Evolutionary conservation across 2,329 filamentous ascomycete species (phyloP).

Genomic region (Colletotrichum brevisporum): DNA sequence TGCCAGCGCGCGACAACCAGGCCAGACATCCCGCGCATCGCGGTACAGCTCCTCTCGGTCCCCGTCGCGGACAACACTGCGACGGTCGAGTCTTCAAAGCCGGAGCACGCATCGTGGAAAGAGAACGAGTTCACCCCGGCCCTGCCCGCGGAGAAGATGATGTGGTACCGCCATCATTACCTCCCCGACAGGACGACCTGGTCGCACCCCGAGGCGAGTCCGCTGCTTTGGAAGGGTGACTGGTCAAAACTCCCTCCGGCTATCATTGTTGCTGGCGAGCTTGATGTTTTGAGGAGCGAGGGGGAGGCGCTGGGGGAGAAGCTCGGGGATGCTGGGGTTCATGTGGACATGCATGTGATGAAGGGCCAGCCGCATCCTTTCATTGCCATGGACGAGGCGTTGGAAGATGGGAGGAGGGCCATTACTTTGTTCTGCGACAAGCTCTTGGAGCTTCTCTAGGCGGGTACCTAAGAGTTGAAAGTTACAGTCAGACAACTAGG

Average conservation of each 20-base stretch:
- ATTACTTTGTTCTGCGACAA: conserved; percentile 60
- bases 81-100: conserved; percentile 56
- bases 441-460: conserved; percentile 9
- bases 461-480: neutral
- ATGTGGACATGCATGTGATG: conserved; percentile 64
- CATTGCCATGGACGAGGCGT: conserved; percentile 68
- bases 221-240: conserved; percentile 64
- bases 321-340: conserved; percentile 60
- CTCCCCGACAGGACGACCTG: conserved; percentile 62
- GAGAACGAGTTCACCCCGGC: conserved; percentile 66
- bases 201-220: conserved; percentile 66
- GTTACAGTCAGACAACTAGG: neutral
- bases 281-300: conserved; percentile 70
- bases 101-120: conserved; percentile 60
- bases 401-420: conserved; percentile 65
- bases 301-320: conserved; percentile 66
- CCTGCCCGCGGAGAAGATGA: conserved; percentile 69
- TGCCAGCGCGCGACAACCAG: conserved; percentile 62
- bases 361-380: conserved; percentile 71
- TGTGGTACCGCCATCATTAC: conserved; percentile 73
- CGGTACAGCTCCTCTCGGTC: conserved; percentile 67
- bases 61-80: conserved; percentile 73
- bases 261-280: conserved; percentile 66
- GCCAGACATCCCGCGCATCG: conserved; percentile 48
- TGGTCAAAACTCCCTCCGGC: conserved; percentile 66